phyloP scores from a whole-genome alignment of 257 asterid species.

The Buddleja alternifolia region DNA sequence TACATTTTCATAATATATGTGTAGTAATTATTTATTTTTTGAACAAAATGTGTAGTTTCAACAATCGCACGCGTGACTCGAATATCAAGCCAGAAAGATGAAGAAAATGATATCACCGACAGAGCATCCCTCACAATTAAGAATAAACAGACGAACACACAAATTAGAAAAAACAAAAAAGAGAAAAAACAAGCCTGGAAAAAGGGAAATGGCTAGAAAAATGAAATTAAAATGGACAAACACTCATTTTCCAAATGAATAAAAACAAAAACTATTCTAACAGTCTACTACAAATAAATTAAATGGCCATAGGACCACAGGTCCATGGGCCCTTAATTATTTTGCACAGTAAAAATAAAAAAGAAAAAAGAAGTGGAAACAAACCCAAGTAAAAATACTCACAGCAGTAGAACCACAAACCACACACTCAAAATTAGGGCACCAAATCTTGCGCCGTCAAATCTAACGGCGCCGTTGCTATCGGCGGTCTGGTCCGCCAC shows the following conservation, averaged over 20 bases:
- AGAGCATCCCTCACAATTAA: too few relatives aligned
- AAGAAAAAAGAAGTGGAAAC: neutral
- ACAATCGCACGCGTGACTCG: too few relatives aligned
- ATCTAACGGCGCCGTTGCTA: constrained; percentile 36
- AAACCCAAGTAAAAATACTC: neutral
- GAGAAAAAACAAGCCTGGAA: too few relatives aligned
- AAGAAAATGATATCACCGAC: too few relatives aligned
- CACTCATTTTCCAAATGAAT: neutral
- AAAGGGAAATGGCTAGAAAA: neutral
- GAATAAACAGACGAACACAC: too few relatives aligned
- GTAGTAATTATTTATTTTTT: too few relatives aligned
- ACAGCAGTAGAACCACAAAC: constrained; percentile 25
- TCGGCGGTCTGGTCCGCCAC: constrained; percentile 49
- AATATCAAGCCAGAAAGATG: too few relatives aligned
- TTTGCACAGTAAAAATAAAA: constrained; percentile 11
- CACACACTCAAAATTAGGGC: constrained; percentile 37
- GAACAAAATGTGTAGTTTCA: too few relatives aligned
- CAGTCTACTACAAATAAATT: constrained; percentile 25
- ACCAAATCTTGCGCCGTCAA: constrained; percentile 32
- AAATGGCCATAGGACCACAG: constrained; percentile 17
- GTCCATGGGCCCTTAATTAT: neutral
- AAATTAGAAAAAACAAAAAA: too few relatives aligned
- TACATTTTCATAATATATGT: too few relatives aligned
- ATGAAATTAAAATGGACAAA: neutral
- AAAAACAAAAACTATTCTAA: neutral